Percentiles rank a stretch among this genome's conserved stretches.
phyloP scores from a whole-genome alignment of 1,284 basidiomycete genomes.

The Lignosus rhinocerotis region DNA sequence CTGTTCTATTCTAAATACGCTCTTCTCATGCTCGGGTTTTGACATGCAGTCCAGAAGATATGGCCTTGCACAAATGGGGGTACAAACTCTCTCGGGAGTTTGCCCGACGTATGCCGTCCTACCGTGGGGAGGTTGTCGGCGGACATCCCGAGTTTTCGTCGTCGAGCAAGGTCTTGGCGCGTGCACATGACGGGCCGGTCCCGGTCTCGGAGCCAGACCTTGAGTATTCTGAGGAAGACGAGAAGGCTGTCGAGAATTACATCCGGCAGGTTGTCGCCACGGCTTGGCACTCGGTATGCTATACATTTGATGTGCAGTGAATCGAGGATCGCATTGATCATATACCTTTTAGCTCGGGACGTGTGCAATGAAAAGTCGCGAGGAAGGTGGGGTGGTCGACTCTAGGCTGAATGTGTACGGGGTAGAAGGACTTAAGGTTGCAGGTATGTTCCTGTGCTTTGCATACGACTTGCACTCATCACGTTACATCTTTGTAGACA shows the following conservation, averaged over 20 bases:
- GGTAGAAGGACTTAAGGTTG: constrained; percentile 63
- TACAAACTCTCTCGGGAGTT: constrained; percentile 40
- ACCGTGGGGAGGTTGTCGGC: constrained; percentile 35
- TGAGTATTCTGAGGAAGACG: constrained; percentile 60
- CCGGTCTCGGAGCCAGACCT: constrained; percentile 39
- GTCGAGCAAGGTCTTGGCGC: constrained; percentile 17
- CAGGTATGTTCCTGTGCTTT: constrained; percentile 26
- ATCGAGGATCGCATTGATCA: not conserved
- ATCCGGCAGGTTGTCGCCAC: constrained; percentile 34
- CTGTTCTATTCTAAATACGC: not conserved
- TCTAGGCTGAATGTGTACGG: constrained; percentile 69
- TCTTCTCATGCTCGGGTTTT: not conserved
- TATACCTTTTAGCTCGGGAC: constrained; percentile 21
- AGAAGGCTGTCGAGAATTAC: constrained; percentile 65
- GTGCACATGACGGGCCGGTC: constrained; percentile 14
- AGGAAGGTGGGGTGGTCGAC: constrained; percentile 75
- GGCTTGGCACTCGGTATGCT: constrained; percentile 31
- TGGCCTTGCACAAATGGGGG: constrained; percentile 43
- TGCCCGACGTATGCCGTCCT: constrained; percentile 36
- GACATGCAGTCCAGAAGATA: constrained; percentile 23
- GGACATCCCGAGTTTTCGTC: constrained; percentile 34
- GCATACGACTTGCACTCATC: not conserved
- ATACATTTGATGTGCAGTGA: not conserved
- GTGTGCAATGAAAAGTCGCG: constrained; percentile 70
- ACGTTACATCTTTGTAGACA: constrained; percentile 35